Evolutionary conservation across 257 asterid genomes (phyloP).

Genomic region (Verbascum thapsus): DNA sequence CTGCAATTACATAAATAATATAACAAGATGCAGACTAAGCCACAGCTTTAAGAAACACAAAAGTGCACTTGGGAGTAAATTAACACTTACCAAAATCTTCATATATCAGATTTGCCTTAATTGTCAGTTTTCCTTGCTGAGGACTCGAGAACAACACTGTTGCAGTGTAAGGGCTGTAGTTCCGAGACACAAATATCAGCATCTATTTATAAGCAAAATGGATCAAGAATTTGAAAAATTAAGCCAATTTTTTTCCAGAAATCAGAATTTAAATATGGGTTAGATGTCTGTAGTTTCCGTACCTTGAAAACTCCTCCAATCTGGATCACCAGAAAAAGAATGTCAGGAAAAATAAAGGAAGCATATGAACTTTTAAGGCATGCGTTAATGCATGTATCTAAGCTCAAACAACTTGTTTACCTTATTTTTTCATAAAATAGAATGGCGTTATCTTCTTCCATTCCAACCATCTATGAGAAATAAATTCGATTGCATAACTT

Average conservation of each 20-base stretch:
- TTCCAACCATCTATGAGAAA: slow-evolving; percentile 67
- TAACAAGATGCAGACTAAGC: slow-evolving; percentile 28
- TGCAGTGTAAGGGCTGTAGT: slow-evolving; percentile 79
- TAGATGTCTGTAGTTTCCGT: slow-evolving; percentile 31
- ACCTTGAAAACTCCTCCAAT: slow-evolving; percentile 90
- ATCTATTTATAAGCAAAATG: slow-evolving; percentile 24
- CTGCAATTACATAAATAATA: slow-evolving; percentile 52
- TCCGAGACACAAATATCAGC: slow-evolving; percentile 12
- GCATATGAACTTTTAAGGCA: slow-evolving; percentile 19
- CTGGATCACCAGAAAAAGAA: slow-evolving; percentile 48
- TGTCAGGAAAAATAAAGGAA: slow-evolving; percentile 26
- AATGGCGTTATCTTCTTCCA: slow-evolving; percentile 73
- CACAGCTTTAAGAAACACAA: slow-evolving; percentile 9
- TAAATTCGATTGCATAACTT: slow-evolving; percentile 13
- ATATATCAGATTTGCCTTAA: slow-evolving; percentile 78
- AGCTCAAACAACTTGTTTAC: slow-evolving; percentile 41
- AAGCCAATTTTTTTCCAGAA: slow-evolving; percentile 6
- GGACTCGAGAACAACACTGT: slow-evolving; percentile 60
- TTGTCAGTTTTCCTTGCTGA: slow-evolving; percentile 70
- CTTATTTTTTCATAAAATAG: slow-evolving; percentile 85
- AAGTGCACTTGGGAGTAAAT: slow-evolving; percentile 13
- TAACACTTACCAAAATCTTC: slow-evolving; percentile 70
- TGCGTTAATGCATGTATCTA: slow-evolving; percentile 6
- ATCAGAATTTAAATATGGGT: slow-evolving; percentile 25
- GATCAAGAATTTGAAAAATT: slow-evolving; percentile 21